phyloP scores from a whole-genome alignment of 1,284 basidiomycete genomes.

The Pseudozyma pruni region DNA sequence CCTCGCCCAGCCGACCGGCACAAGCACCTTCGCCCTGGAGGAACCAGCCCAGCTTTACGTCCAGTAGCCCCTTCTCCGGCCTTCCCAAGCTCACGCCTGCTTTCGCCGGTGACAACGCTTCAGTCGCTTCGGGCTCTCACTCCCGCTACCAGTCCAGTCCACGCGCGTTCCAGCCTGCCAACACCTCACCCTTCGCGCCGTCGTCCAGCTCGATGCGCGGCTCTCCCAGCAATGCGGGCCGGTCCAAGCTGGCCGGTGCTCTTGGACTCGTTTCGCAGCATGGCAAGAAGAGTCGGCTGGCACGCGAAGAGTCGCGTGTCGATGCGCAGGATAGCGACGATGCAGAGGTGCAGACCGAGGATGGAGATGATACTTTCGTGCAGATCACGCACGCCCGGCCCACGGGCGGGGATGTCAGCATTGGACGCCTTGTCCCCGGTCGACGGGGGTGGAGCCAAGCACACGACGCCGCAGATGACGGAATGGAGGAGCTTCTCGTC shows the following conservation, averaged over 20 bases:
- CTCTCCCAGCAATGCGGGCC: constrained; percentile 9
- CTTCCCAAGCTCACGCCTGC: constrained; percentile 40
- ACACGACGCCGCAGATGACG: constrained; percentile 12
- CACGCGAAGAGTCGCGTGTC: constrained; percentile 8
- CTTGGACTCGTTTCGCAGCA: constrained; percentile 43
- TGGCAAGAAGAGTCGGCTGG: constrained; percentile 30
- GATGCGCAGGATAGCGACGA: constrained; percentile 19
- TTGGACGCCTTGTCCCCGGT: constrained; percentile 43
- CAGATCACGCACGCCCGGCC: constrained; percentile 4
- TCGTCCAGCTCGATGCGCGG: constrained; percentile 20
- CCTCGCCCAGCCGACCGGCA: constrained; percentile 1
- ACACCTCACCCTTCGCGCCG: constrained; percentile 32
- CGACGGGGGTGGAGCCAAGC: constrained; percentile 33
- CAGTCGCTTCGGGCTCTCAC: constrained; percentile 29
- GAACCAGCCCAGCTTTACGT: constrained; percentile 41
- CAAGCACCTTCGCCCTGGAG: constrained; percentile 36
- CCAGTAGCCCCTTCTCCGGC: constrained; percentile 50
- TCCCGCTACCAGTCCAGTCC: constrained; percentile 30
- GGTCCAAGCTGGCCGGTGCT: constrained; percentile 26
- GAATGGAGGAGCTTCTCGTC: constrained; percentile 8
- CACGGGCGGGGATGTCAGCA: constrained; percentile 8
- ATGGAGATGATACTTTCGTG: constrained; percentile 39
- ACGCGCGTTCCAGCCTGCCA: constrained; percentile 31
- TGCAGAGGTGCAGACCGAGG: constrained; percentile 7
- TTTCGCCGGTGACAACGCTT: constrained; percentile 4